phyloP scores from a whole-genome alignment of 2,329 filamentous ascomycete species.

The Teratosphaeriaceae sp. region DNA sequence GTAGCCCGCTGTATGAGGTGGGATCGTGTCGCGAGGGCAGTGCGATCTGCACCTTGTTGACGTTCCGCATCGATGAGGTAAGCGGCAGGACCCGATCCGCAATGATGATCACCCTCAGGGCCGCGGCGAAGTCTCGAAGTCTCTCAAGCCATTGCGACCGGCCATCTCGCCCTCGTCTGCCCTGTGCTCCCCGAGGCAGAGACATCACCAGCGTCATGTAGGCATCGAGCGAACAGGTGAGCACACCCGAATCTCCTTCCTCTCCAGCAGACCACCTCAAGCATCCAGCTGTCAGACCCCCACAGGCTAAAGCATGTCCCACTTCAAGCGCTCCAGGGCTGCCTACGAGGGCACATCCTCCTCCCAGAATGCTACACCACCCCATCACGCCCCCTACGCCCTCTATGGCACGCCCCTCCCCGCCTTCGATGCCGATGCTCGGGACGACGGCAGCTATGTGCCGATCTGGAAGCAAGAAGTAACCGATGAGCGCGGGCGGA shows the following conservation, averaged over 20 bases:
- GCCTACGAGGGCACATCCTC: slow-evolving; percentile 59
- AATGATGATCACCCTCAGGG: too few relatives aligned
- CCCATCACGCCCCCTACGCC: slow-evolving; percentile 64
- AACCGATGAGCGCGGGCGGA: slow-evolving; percentile 82
- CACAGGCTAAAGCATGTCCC: slow-evolving; percentile 48
- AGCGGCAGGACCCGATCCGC: too few relatives aligned
- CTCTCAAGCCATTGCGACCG: background rate
- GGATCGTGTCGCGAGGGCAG: too few relatives aligned
- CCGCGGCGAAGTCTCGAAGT: background rate
- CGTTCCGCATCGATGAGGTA: too few relatives aligned
- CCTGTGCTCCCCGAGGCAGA: too few relatives aligned
- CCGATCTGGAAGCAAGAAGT: slow-evolving; percentile 99
- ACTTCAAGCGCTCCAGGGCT: slow-evolving; percentile 70
- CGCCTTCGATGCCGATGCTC: slow-evolving; percentile 63
- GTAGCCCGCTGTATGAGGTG: too few relatives aligned
- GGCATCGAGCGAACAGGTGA: too few relatives aligned
- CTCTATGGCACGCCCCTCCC: slow-evolving; percentile 81
- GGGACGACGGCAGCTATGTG: slow-evolving; percentile 87
- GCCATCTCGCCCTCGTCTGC: too few relatives aligned
- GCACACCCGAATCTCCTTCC: slow-evolving; percentile 3
- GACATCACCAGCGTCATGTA: too few relatives aligned
- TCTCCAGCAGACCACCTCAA: slow-evolving; percentile 18
- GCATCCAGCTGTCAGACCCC: slow-evolving; percentile 18
- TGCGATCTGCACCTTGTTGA: too few relatives aligned
- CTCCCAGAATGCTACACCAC: slow-evolving; percentile 43